Conservation (phyloP, 1,284 basidiomycete species). For the Sporisorium scitamineum region DNA sequence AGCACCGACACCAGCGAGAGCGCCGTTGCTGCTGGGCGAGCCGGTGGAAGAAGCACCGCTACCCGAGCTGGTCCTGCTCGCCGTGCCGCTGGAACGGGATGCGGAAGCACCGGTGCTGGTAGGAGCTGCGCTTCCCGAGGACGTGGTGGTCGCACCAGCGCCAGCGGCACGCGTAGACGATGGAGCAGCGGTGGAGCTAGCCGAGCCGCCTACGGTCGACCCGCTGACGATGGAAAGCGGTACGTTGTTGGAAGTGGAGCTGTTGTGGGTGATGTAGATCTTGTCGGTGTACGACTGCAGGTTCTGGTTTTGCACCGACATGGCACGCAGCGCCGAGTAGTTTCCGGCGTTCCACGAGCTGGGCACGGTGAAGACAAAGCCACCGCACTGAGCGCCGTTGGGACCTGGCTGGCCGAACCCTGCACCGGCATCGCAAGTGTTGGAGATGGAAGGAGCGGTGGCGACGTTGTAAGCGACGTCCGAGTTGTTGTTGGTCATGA, state of each 20-base stretch:
- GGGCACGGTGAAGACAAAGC: slow-evolving; percentile 54
- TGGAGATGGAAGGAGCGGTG: slow-evolving; percentile 47
- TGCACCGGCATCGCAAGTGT: slow-evolving; percentile 50
- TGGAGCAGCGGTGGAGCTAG: slow-evolving; percentile 20
- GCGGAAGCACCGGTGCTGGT: slow-evolving; percentile 6
- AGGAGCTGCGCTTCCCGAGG: slow-evolving; percentile 12
- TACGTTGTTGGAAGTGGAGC: slow-evolving; percentile 23
- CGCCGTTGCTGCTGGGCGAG: slow-evolving; percentile 12
- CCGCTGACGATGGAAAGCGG: slow-evolving; percentile 36
- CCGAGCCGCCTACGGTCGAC: slow-evolving; percentile 5
- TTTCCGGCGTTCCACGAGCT: slow-evolving; percentile 55
- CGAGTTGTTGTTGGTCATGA: slow-evolving; percentile 55
- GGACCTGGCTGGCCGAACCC: slow-evolving; percentile 42
- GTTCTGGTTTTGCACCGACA: slow-evolving; percentile 30
- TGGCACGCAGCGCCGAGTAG: slow-evolving; percentile 50
- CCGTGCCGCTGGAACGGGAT: slow-evolving; percentile 12
- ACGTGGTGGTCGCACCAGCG: slow-evolving; percentile 11
- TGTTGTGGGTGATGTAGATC: slow-evolving; percentile 51
- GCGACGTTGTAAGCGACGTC: slow-evolving; percentile 51
- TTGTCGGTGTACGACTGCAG: slow-evolving; percentile 60
- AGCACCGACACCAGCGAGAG: slow-evolving; percentile 9
- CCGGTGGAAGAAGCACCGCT: slow-evolving; percentile 11
- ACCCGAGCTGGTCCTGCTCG: slow-evolving; percentile 24
- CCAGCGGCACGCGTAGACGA: slow-evolving; percentile 18
- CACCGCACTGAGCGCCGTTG: slow-evolving; percentile 53